Evolutionary conservation across 805 yeast species (phyloP), one percentile per base, ranked within the genome.

Genomic region (Scheffersomyces spartinae): DNA sequence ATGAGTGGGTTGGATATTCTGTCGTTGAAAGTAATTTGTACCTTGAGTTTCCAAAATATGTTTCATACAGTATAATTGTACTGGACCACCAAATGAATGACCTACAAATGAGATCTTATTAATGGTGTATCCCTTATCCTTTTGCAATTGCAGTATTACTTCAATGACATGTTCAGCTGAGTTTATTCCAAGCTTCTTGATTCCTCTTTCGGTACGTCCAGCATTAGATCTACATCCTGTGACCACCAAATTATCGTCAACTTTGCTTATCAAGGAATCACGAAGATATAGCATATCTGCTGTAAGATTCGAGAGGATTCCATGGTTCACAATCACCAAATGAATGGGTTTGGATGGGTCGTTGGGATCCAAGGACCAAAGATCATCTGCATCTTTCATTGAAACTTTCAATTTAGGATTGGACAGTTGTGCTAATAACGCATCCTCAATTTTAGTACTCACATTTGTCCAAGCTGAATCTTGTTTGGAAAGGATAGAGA

Each of bases 261-360:
- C 38, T 15, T 26, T 32, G 9, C 30, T 20, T 24, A 46, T 53
- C 10, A 61, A 31, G 9, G 47, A 20, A 23, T 61, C 66, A 21
- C 54, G 54, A 12, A 61, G 19, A 24, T 52, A 59, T 16, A 61
- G 40, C 65, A 61, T 58, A 35, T 61, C 68, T 1, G 65, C 66
- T 0, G 64, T 52, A 20, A 58, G 36, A 36, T 61, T 61, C 12
- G 63, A 55, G 30, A 59, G 55, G 2, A 61, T 38, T 6, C 68
- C 68, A 36, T 61, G 68, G 3, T 66, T 61, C n/a, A 61, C 25
- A 5, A 59, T 47, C 9, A 61, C 46, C 24, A 61, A 40, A 33
- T 61, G 68, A 1, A 57, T 43, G 0, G 66, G 65, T 19, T 36
- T 32, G 6, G 30, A 32, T 7, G 48, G 44, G 11, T 36, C 18